These are phyloP conservation scores for Casuarina cunninghamiana DNA, from an alignment of 306 rosid genomes.

Conservation along the genomic window DNA sequence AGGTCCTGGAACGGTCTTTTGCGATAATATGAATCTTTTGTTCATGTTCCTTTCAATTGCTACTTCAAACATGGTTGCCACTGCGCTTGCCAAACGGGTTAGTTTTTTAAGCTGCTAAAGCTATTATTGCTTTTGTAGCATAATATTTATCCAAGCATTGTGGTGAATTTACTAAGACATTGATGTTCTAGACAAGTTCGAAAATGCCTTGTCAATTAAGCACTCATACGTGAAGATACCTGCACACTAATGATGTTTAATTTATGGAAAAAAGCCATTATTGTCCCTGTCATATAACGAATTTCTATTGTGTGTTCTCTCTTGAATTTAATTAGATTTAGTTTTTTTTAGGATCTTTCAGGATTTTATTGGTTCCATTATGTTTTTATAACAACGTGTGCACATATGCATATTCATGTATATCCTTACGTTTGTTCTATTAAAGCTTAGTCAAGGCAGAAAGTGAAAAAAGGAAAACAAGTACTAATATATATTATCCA, in stretches of 20 bases:
- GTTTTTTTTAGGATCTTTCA: not conserved
- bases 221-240: not conserved
- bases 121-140: not conserved
- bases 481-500: not conserved
- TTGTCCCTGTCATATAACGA: not conserved
- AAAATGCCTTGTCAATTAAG: not conserved
- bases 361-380: not conserved
- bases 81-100: conserved; percentile 40
- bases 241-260: not conserved
- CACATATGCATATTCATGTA: too few relatives aligned
- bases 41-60: conserved; percentile 43
- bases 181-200: not conserved
- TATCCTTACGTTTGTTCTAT: too few relatives aligned
- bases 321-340: not conserved
- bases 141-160: not conserved
- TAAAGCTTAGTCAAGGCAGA: not conserved
- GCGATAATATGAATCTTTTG: conserved; percentile 38
- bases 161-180: not conserved
- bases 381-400: not conserved
- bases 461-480: not conserved
- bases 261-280: not conserved
- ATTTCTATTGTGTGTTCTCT: not conserved
- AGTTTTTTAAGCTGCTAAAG: conserved; percentile 11
- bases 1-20: conserved; percentile 41
- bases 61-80: conserved; percentile 41